Base-by-base conservation (phyloP, 1,284 basidiomycete genomes). In the Athelia psychrophila region DNA sequence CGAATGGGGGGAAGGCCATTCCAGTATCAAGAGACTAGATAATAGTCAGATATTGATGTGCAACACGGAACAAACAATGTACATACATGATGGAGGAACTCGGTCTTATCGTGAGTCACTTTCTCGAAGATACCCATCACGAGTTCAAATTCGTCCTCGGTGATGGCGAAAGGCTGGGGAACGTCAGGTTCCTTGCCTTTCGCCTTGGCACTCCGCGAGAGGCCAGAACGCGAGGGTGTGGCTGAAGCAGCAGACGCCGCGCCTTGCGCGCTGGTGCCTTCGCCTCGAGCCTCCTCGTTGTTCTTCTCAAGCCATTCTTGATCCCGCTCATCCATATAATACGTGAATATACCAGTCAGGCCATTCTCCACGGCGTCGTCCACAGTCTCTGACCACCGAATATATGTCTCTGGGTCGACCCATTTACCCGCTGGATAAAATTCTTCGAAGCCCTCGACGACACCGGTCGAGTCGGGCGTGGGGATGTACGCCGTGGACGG, bases 321-420 rank as follows among this genome's bases (percentile, higher is more conserved):
- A 72, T 99, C 97, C 35, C 93, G 89, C 68, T 99, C 97, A 64
- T 99, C 97, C 88, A 98, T 91, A 60, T 86, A 91, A 68, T 99
- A 98, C 3, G 86, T 83, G 64, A 88, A 92, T 1, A 84, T 86
- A 60, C 82, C 77, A 32, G 79, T 71, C 55, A 91, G 78, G 18
- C 80, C 80, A 55, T 72, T 76, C 15, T 65, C 67, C 52, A 77
- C 71, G 25, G 79, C 73, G 61, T 98, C 94, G 64, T 99, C 97
- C 56, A 92, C 86, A 2, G 92, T 94, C 60, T 93, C 85, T 9
- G 93, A 95, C 47, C 86, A 92, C 55, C 87, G 84, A 54, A 97
- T 80, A 68, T 93, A 96, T 0, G 88, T 83, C 40, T 79, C 67
- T 3, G 93, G 86, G 60, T 95, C 91, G 57, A 77, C 78, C 86